Percentiles rank a stretch among this genome's conserved stretches.
Evolutionary conservation across 345 rosid genomes (phyloP).

Genomic region (Turritis glabra): DNA sequence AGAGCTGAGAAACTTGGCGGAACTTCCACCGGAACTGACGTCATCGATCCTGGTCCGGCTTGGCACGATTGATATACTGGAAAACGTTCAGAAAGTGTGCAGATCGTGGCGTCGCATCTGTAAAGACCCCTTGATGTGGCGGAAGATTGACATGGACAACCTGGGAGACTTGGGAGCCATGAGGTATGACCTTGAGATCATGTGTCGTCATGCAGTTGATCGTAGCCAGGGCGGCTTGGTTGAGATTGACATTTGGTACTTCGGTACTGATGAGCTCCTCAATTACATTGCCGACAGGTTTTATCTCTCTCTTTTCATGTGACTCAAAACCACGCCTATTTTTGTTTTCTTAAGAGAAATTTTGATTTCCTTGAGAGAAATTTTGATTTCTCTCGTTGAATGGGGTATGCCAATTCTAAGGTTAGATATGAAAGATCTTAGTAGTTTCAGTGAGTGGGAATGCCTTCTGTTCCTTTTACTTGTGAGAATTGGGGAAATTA

Average conservation of each 20-base stretch:
- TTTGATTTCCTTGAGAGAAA: too few species aligned
- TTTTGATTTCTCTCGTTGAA: neutral
- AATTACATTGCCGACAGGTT: constrained; percentile 48
- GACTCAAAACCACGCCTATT: neutral
- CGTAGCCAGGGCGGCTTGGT: constrained; percentile 52
- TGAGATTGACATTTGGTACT: constrained; percentile 41
- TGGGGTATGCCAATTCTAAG: neutral
- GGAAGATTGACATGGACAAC: constrained; percentile 44
- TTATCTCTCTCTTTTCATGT: neutral
- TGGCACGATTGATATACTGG: constrained; percentile 40
- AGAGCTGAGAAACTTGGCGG: constrained; percentile 43
- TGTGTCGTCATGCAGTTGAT: constrained; percentile 57
- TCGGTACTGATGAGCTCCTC: constrained; percentile 52
- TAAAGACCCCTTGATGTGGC: constrained; percentile 57
- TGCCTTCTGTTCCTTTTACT: neutral
- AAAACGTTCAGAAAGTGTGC: constrained; percentile 52
- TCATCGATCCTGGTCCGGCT: constrained; percentile 44
- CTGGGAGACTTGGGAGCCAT: neutral
- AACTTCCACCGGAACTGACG: constrained; percentile 53
- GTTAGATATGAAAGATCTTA: neutral
- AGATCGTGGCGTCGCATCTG: constrained; percentile 48
- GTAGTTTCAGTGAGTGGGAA: neutral
- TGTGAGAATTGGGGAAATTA: neutral
- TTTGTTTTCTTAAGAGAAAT: neutral
- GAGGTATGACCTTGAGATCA: neutral